These are phyloP conservation scores for Suzukiozyma palmioleophila DNA, from an alignment of 1,139 yeast genomes.

Conservation along the genomic window DNA sequence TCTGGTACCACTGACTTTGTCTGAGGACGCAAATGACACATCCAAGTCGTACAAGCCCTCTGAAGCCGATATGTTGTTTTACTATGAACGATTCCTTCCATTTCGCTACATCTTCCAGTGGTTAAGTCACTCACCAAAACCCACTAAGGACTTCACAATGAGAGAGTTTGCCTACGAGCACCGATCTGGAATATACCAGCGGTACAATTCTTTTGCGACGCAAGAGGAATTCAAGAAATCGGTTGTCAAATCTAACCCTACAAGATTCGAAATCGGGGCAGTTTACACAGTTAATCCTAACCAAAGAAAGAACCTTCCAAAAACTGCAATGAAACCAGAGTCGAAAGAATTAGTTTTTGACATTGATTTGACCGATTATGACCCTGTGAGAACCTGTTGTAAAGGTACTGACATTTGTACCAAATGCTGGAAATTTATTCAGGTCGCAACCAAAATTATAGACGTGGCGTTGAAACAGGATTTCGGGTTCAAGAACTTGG, in stretches of 20 bases:
- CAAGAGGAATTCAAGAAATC: slow-evolving; percentile 73
- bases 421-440: slow-evolving; percentile 92
- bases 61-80: slow-evolving; percentile 65
- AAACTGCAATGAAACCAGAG: slow-evolving; percentile 73
- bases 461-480: slow-evolving; percentile 74
- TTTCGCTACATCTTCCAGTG: slow-evolving; percentile 76
- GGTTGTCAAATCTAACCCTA: slow-evolving; percentile 71
- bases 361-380: slow-evolving; percentile 97
- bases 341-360: slow-evolving; percentile 90
- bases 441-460: slow-evolving; percentile 77
- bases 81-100: slow-evolving; percentile 69
- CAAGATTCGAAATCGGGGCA: slow-evolving; percentile 94
- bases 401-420: slow-evolving; percentile 77
- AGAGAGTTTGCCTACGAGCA: slow-evolving; percentile 93
- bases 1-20: neutral
- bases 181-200: slow-evolving; percentile 78
- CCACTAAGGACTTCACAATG: slow-evolving; percentile 69
- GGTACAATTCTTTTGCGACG: slow-evolving; percentile 73
- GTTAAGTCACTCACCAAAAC: slow-evolving; percentile 81
- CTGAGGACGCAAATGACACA: slow-evolving; percentile 3
- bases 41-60: slow-evolving; percentile 39
- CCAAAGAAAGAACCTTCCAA: slow-evolving; percentile 75
- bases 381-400: slow-evolving; percentile 91
- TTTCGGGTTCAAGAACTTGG: slow-evolving; percentile 79
- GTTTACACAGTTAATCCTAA: slow-evolving; percentile 83